These are phyloP conservation scores for Ceratocystiopsis minuta DNA, from an alignment of 2,329 filamentous ascomycete genomes.

Conservation along the genomic window DNA sequence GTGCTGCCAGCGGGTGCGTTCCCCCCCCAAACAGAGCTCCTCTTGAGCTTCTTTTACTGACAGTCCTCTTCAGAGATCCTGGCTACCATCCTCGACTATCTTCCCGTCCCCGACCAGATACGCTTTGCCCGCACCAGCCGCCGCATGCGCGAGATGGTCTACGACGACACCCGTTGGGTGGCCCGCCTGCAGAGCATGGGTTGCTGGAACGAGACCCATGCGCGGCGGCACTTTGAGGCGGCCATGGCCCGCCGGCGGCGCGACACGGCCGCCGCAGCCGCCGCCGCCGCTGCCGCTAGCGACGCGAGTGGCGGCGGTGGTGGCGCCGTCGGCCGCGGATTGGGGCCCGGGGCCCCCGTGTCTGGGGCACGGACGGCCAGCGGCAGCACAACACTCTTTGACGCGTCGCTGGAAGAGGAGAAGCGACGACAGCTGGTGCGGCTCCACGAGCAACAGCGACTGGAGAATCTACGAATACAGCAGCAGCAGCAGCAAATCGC, in stretches of 20 bases:
- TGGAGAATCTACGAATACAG: constrained; percentile 44
- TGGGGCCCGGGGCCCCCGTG: constrained; percentile 1
- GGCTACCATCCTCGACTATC: constrained; percentile 71
- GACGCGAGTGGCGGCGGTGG: constrained; percentile 14
- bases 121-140: constrained; percentile 69
- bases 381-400: constrained; percentile 48
- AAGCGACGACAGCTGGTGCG: constrained; percentile 14
- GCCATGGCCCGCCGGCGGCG: constrained; percentile 40
- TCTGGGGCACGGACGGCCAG: constrained; percentile 10
- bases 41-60: background rate
- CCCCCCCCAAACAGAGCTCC: background rate
- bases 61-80: constrained; percentile 50
- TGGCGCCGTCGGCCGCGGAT: background rate
- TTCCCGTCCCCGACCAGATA: constrained; percentile 70
- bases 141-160: constrained; percentile 92
- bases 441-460: constrained; percentile 5
- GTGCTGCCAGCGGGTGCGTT: constrained; percentile 61
- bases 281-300: constrained; percentile 17
- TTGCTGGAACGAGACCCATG: constrained; percentile 81
- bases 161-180: constrained; percentile 93
- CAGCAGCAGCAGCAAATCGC: constrained; percentile 12
- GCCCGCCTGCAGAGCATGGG: constrained; percentile 70
- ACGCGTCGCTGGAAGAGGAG: constrained; percentile 51
- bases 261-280: constrained; percentile 23
- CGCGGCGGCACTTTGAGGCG: constrained; percentile 63